phyloP scores from a whole-genome alignment of 2,329 filamentous ascomycete species.

The Fusarium virguliforme region DNA sequence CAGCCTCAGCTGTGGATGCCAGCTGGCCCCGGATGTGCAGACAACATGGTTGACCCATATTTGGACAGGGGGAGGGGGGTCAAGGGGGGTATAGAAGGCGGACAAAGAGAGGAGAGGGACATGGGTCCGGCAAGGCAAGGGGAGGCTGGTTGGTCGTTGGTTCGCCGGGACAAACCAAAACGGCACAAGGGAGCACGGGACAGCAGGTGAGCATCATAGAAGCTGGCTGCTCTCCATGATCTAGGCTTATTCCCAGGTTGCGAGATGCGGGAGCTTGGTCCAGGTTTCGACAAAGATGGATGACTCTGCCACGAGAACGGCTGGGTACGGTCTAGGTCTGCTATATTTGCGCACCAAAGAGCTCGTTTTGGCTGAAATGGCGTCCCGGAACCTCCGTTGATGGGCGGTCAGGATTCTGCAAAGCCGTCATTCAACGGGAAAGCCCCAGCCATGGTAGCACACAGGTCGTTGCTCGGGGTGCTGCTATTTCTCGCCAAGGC shows the following conservation, averaged over 20 bases:
- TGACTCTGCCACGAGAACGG: slow-evolving; percentile 1
- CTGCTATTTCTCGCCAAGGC: slow-evolving; percentile 8
- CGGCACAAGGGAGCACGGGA: slow-evolving; percentile 14
- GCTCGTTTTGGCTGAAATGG: slow-evolving; percentile 20
- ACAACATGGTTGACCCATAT: slow-evolving; percentile 22
- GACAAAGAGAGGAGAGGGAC: slow-evolving; percentile 8
- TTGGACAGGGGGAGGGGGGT: slow-evolving; percentile 23
- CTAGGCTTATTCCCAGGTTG: slow-evolving; percentile 29
- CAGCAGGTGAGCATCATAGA: slow-evolving; percentile 21
- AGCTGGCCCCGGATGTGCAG: slow-evolving; percentile 27
- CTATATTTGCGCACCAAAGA: slow-evolving; percentile 31
- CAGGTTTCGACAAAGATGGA: not conserved
- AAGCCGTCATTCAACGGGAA: slow-evolving; percentile 19
- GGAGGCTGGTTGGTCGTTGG: slow-evolving; percentile 22
- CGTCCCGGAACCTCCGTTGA: slow-evolving; percentile 32
- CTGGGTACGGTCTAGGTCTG: slow-evolving; percentile 12
- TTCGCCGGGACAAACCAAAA: slow-evolving; percentile 20
- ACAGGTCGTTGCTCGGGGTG: slow-evolving; percentile 4
- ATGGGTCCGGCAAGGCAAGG: not conserved
- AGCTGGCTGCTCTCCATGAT: slow-evolving; percentile 11
- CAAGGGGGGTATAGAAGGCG: not conserved
- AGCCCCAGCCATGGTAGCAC: slow-evolving; percentile 13
- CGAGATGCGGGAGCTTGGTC: slow-evolving; percentile 15
- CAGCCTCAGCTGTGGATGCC: slow-evolving; percentile 46
- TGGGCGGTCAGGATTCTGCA: slow-evolving; percentile 22